A percentile compares a stretch with the other conserved stretches of the same genome.
phyloP scores from a whole-genome alignment of 257 asterid species.

The Solanum chilense region DNA sequence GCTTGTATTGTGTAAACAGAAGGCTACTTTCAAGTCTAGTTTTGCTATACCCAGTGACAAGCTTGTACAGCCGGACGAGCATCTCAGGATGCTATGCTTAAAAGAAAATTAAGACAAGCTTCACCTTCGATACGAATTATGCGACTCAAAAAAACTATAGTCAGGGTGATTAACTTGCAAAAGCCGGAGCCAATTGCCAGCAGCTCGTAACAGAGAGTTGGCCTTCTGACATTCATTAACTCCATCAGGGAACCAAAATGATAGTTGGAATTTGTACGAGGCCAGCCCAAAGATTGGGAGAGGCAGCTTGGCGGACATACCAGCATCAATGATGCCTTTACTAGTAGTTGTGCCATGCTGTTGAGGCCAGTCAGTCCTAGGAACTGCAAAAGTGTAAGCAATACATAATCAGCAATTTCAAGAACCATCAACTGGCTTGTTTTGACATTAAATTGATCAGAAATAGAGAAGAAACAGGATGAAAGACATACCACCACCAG shows the following conservation, averaged over 20 bases:
- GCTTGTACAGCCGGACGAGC: neutral
- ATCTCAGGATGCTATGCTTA: neutral
- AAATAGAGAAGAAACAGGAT: neutral
- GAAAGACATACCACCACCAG: constrained; percentile 33
- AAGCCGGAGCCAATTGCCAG: constrained; percentile 67
- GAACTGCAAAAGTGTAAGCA: neutral
- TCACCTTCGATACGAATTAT: constrained; percentile 39
- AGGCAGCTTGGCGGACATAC: constrained; percentile 26
- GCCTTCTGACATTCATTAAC: constrained; percentile 41
- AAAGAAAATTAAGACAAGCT: neutral
- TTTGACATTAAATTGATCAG: neutral
- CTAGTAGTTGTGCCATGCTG: constrained; percentile 15
- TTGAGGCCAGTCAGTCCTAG: neutral
- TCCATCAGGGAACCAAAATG: constrained; percentile 44
- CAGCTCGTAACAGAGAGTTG: constrained; percentile 45
- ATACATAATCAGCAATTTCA: neutral
- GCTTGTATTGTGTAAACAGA: neutral
- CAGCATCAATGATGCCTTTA: constrained; percentile 20
- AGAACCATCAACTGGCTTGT: neutral
- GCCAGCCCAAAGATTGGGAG: constrained; percentile 75
- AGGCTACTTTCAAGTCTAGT: neutral
- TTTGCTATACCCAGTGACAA: neutral
- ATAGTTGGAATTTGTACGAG: constrained; percentile 59
- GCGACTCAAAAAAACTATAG: constrained; percentile 52
- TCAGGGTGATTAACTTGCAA: constrained; percentile 73